Conservation (phyloP, 148 eudicot species). For the Amaranthus palmeri region DNA sequence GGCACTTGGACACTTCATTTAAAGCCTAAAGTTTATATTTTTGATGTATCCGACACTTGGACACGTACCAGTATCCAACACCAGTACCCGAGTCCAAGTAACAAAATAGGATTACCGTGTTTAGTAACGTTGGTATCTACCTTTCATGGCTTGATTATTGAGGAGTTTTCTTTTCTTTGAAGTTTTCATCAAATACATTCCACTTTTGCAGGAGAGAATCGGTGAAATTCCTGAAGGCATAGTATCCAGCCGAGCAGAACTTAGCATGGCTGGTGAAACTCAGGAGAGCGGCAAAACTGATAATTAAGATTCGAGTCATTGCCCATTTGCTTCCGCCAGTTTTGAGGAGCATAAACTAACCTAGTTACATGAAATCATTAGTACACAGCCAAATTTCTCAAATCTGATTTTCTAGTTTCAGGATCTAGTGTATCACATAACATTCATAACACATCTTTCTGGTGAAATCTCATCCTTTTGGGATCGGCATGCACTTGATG, state of each 20-base stretch:
- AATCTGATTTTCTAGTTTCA: conserved; percentile 30
- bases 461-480: conserved; percentile 17
- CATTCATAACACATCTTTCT: neutral
- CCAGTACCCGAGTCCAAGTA: too few species aligned
- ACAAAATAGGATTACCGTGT: too few species aligned
- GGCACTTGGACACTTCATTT: too few species aligned
- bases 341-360: conserved; percentile 49
- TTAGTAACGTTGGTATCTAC: too few species aligned
- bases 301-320: conserved; percentile 25
- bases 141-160: neutral
- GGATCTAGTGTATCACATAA: conserved; percentile 17
- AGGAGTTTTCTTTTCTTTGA: neutral
- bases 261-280: conserved; percentile 23
- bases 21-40: too few species aligned
- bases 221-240: conserved; percentile 57
- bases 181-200: neutral
- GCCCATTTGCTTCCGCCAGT: conserved; percentile 17
- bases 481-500: conserved; percentile 13
- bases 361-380: conserved; percentile 23
- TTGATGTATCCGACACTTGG: too few species aligned
- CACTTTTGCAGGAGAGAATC: conserved; percentile 67
- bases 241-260: conserved; percentile 40
- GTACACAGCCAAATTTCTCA: conserved; percentile 22
- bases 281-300: conserved; percentile 37
- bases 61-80: too few species aligned